A percentile compares a stretch with the other conserved stretches of the same genome.
Evolutionary conservation across 2,329 filamentous ascomycete species (phyloP).

Genomic region (Exophiala oligosperma): DNA sequence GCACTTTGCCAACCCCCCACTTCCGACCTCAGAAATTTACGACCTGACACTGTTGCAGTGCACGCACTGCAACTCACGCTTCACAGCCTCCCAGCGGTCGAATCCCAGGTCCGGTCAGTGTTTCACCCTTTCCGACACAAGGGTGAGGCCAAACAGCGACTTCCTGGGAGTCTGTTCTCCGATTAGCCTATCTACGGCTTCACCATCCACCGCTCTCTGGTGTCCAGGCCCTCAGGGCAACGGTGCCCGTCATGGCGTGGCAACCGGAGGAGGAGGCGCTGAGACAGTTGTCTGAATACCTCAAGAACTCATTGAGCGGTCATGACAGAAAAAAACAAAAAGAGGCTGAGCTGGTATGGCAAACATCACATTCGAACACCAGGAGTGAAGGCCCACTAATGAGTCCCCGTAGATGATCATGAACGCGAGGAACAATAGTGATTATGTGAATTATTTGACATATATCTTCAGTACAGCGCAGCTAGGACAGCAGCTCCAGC

Average conservation of each 20-base stretch:
- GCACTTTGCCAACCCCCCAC: not conserved
- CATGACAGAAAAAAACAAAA: slow-evolving; percentile 79
- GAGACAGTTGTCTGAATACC: slow-evolving; percentile 81
- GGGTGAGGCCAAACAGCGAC: too few relatives aligned
- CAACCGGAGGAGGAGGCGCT: slow-evolving; percentile 85
- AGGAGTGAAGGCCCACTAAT: not conserved
- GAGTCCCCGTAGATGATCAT: slow-evolving; percentile 72
- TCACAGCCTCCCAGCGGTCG: too few relatives aligned
- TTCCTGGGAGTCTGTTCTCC: not conserved
- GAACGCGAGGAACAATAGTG: slow-evolving; percentile 82
- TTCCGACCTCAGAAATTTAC: slow-evolving; percentile 1
- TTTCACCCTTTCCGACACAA: not conserved
- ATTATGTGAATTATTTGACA: slow-evolving; percentile 96
- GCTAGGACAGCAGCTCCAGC: slow-evolving; percentile 54
- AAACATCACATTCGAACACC: slow-evolving; percentile 3
- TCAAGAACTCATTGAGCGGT: slow-evolving; percentile 88
- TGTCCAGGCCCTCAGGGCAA: slow-evolving; percentile 15
- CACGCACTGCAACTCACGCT: too few relatives aligned
- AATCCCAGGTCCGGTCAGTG: too few relatives aligned
- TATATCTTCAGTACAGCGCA: slow-evolving; percentile 78
- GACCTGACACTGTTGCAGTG: too few relatives aligned
- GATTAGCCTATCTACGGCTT: not conserved
- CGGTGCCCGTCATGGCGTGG: slow-evolving; percentile 72
- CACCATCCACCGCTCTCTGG: not conserved
- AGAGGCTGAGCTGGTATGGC: slow-evolving; percentile 80